Percentiles rank a stretch among this genome's conserved stretches.
Conservation (phyloP, 2,329 filamentous ascomycete species). For the Albophoma yamanashiensis region DNA sequence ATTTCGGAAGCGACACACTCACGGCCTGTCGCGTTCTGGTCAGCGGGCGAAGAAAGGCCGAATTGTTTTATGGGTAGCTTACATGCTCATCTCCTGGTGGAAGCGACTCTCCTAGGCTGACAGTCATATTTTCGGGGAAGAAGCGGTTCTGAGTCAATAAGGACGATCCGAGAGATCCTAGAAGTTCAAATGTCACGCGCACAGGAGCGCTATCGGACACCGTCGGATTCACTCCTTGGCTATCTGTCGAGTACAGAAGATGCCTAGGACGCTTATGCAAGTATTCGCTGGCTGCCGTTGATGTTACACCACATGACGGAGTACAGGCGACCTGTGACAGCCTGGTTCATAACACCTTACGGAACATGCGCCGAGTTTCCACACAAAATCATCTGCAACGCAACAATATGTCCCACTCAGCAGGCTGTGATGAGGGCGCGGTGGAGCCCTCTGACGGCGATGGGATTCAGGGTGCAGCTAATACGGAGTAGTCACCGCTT, state of each 20-base stretch:
- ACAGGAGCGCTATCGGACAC: not conserved
- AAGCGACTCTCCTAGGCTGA: conserved; percentile 10
- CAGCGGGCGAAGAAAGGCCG: not conserved
- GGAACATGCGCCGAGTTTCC: not conserved
- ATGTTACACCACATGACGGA: no score
- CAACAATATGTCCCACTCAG: not conserved
- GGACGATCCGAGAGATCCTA: not conserved
- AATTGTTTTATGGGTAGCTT: not conserved
- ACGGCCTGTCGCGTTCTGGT: conserved; percentile 10
- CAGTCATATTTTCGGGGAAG: not conserved
- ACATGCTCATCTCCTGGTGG: conserved; percentile 15
- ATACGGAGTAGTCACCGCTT: no score
- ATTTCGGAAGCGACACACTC: conserved; percentile 19
- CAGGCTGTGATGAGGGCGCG: not conserved
- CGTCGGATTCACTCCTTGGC: not conserved
- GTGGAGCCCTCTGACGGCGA: not conserved
- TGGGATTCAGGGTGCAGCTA: not conserved
- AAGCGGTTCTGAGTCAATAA: not conserved
- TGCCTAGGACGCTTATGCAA: not conserved
- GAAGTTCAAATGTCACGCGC: not conserved
- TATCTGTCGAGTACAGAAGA: not conserved
- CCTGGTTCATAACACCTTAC: not conserved
- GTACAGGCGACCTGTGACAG: not conserved
- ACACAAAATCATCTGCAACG: not conserved
- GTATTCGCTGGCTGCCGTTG: not conserved